These are phyloP conservation scores for Mycena rosella DNA, from an alignment of 768 basidiomycete genomes.

Conservation along the genomic window DNA sequence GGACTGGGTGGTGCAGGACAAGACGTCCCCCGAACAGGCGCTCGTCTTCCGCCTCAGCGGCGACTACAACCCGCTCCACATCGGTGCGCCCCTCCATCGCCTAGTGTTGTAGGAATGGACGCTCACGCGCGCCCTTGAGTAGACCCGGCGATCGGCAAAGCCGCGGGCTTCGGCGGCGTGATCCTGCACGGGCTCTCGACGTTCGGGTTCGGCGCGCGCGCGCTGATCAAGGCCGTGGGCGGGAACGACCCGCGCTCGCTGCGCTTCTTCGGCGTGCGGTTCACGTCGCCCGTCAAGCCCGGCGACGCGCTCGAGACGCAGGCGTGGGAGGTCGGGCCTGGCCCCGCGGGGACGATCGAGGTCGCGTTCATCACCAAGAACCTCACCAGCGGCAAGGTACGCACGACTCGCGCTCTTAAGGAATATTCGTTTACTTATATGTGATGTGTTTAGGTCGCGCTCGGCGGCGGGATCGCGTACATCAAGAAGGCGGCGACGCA, in stretches of 20 bases:
- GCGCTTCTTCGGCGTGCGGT: constrained; percentile 77
- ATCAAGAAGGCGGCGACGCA: constrained; percentile 59
- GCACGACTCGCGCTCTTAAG: not conserved
- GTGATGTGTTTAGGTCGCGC: constrained; percentile 52
- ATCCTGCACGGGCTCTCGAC: constrained; percentile 89
- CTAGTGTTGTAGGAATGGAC: not conserved
- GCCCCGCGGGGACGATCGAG: constrained; percentile 42
- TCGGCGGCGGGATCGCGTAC: constrained; percentile 76
- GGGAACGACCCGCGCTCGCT: constrained; percentile 72
- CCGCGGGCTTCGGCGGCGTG: constrained; percentile 83
- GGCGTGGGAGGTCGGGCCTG: constrained; percentile 76
- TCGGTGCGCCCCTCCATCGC: constrained; percentile 55
- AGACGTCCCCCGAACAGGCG: constrained; percentile 76
- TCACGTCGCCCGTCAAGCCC: constrained; percentile 87
- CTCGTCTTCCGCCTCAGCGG: constrained; percentile 80
- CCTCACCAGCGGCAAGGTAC: constrained; percentile 69
- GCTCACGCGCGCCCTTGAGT: not conserved
- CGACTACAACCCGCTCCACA: constrained; percentile 85
- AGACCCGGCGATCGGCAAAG: constrained; percentile 83
- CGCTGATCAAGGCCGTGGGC: constrained; percentile 73
- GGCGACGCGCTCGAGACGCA: constrained; percentile 85
- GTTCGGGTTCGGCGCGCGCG: constrained; percentile 87
- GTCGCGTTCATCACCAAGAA: constrained; percentile 75
- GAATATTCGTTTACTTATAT: not conserved
- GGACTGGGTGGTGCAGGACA: constrained; percentile 71